Evolutionary conservation across 257 asterid genomes (phyloP).

Genomic region (Eustoma russellianum): DNA sequence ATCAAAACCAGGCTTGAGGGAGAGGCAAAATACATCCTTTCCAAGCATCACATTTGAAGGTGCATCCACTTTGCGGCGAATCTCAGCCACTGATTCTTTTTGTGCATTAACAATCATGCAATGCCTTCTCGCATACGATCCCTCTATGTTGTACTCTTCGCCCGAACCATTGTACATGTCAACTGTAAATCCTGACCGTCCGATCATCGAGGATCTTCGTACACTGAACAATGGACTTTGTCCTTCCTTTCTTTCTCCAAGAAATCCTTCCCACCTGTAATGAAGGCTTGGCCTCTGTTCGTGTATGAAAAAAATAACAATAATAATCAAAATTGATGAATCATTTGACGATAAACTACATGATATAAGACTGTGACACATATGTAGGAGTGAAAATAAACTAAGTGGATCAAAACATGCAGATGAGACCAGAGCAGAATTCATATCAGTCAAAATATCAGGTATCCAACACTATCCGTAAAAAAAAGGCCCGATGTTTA

Average conservation of each 20-base stretch:
- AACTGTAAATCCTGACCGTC: conserved; percentile 40
- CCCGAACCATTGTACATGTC: conserved; percentile 34
- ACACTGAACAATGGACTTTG: conserved; percentile 49
- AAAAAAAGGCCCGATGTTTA: too few relatives aligned
- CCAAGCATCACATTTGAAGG: conserved; percentile 50
- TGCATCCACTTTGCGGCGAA: conserved; percentile 58
- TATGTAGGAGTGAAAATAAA: too few relatives aligned
- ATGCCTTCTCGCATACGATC: conserved; percentile 46
- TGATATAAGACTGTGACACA: too few relatives aligned
- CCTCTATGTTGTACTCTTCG: conserved; percentile 57
- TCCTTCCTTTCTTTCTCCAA: conserved; percentile 48
- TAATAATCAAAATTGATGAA: too few relatives aligned
- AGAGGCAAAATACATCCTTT: conserved; percentile 48
- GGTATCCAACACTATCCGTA: too few relatives aligned
- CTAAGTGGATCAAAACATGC: too few relatives aligned
- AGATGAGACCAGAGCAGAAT: too few relatives aligned
- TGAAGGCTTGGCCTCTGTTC: conserved; percentile 72
- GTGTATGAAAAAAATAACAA: neutral
- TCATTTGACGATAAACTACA: too few relatives aligned
- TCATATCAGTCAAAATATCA: too few relatives aligned
- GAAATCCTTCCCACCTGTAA: conserved; percentile 67
- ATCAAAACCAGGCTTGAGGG: conserved; percentile 46
- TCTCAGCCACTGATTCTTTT: conserved; percentile 49
- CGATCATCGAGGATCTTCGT: conserved; percentile 49
- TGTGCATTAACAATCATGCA: conserved; percentile 34